Evolutionary conservation across 169 alveolate species (phyloP).

Genomic region (Cardiosporidium cionae): DNA sequence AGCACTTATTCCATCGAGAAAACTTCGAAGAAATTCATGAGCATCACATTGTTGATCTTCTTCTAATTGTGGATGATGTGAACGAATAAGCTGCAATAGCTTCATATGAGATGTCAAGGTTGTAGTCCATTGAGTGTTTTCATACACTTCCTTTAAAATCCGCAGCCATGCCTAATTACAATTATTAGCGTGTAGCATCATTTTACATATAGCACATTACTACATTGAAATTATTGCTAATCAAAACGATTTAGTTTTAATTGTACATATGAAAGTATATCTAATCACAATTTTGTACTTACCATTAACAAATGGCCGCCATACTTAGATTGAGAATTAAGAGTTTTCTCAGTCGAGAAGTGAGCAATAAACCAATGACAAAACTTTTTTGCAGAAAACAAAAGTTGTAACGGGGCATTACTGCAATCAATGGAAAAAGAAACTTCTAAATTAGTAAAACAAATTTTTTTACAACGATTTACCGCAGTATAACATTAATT

Average conservation of each 20-base stretch:
- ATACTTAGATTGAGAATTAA: conserved; percentile 5
- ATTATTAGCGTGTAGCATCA: neutral
- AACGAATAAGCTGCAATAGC: conserved; percentile 10
- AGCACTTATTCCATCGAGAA: conserved; percentile 10
- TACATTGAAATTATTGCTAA: too few species aligned
- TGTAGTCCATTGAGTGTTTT: neutral
- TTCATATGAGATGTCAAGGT: neutral
- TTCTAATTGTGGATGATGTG: conserved; percentile 4
- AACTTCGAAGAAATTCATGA: conserved; percentile 15
- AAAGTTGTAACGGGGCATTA: conserved; percentile 16
- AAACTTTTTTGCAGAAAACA: neutral
- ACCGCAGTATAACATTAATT: too few species aligned
- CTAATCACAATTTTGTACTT: too few species aligned
- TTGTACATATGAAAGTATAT: too few species aligned
- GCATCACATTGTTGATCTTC: conserved; percentile 12
- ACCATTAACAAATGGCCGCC: conserved; percentile 11
- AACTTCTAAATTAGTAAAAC: too few species aligned
- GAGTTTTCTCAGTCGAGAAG: neutral
- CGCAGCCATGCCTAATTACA: neutral
- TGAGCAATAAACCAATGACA: conserved; percentile 1
- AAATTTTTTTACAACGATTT: too few species aligned
- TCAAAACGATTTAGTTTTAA: too few species aligned
- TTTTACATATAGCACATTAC: neutral
- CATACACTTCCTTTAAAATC: neutral
- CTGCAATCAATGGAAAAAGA: neutral